These are phyloP conservation scores for Cryphonectria nitschkei DNA, from an alignment of 2,329 filamentous ascomycete species.

Conservation along the genomic window DNA sequence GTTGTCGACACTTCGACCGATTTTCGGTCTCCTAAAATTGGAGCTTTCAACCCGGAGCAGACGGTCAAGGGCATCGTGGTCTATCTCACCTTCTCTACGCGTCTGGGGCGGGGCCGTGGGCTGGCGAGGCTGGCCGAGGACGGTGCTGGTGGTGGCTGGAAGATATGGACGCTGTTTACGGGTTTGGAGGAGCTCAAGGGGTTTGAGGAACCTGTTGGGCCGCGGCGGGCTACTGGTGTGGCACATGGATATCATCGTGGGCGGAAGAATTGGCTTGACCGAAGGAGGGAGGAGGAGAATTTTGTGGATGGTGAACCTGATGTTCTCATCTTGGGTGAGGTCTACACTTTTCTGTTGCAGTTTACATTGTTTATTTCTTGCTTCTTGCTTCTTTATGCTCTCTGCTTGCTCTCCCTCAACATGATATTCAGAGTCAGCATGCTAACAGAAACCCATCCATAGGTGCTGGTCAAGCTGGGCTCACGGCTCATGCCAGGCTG, in stretches of 20 bases:
- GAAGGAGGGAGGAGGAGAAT: conserved; percentile 50
- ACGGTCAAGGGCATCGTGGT: conserved; percentile 57
- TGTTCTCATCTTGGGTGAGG: conserved; percentile 59
- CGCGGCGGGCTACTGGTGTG: conserved; percentile 57
- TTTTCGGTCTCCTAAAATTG: conserved; percentile 47
- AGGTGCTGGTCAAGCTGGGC: conserved; percentile 60
- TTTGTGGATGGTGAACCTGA: conserved; percentile 52
- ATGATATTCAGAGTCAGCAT: background rate
- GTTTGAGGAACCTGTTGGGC: conserved; percentile 52
- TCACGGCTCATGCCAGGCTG: conserved; percentile 55
- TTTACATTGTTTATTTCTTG: too few relatives aligned
- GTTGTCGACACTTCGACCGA: conserved; percentile 50
- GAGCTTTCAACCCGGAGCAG: conserved; percentile 53
- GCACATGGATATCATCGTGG: conserved; percentile 56
- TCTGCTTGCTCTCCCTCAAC: accelerated
- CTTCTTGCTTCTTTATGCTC: too few relatives aligned
- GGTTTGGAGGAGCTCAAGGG: conserved; percentile 57
- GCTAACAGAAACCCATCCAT: conserved; percentile 22
- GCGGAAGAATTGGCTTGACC: conserved; percentile 63
- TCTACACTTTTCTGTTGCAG: background rate
- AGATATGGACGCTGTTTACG: conserved; percentile 67
- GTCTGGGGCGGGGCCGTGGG: conserved; percentile 59
- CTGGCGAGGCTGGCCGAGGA: conserved; percentile 55
- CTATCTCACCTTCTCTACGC: conserved; percentile 58
- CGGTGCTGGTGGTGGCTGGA: conserved; percentile 50